Evolutionary conservation across 352 stramenopile species (phyloP).

Genomic region (Pythium insidiosum): DNA sequence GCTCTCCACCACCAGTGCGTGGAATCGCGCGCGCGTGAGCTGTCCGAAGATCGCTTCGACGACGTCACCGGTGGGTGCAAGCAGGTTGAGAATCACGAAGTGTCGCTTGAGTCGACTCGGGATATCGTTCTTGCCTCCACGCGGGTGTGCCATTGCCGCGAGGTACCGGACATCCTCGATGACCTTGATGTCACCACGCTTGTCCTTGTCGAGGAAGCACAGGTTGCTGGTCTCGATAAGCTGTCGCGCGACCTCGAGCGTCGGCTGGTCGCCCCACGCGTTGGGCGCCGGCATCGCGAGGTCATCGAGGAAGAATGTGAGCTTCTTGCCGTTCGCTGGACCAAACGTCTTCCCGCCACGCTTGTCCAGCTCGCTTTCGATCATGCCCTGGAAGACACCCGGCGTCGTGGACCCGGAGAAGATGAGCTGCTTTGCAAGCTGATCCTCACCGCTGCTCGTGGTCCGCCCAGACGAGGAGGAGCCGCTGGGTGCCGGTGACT

Average conservation of each 20-base stretch:
- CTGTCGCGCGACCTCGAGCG: conserved; percentile 66
- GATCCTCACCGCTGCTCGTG: conserved; percentile 20
- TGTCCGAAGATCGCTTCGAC: conserved; percentile 86
- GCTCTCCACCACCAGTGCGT: too few species aligned
- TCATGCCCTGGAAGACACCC: conserved; percentile 67
- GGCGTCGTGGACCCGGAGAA: conserved; percentile 80
- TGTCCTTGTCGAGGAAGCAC: conserved; percentile 82
- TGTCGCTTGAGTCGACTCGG: conserved; percentile 86
- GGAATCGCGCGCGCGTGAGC: conserved; percentile 55
- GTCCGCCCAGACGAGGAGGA: conserved; percentile 3
- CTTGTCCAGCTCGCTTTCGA: conserved; percentile 75
- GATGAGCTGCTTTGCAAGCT: conserved; percentile 81
- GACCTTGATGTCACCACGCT: conserved; percentile 68
- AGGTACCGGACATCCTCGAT: conserved; percentile 67
- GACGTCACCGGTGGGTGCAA: conserved; percentile 59
- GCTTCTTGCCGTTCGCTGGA: conserved; percentile 52
- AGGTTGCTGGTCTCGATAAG: conserved; percentile 57
- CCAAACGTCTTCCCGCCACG: conserved; percentile 76
- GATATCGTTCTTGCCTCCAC: conserved; percentile 74
- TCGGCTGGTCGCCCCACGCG: conserved; percentile 68
- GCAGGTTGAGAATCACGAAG: conserved; percentile 85
- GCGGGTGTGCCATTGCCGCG: conserved; percentile 50
- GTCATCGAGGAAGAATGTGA: conserved; percentile 80
- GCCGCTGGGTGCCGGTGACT: not conserved
- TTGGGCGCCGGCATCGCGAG: conserved; percentile 61